Evolutionary conservation across 371 early-diverging fungal genomes (phyloP), one percentile per base, ranked within the genome.

Genomic region (Caulochytrium protostelioides): DNA sequence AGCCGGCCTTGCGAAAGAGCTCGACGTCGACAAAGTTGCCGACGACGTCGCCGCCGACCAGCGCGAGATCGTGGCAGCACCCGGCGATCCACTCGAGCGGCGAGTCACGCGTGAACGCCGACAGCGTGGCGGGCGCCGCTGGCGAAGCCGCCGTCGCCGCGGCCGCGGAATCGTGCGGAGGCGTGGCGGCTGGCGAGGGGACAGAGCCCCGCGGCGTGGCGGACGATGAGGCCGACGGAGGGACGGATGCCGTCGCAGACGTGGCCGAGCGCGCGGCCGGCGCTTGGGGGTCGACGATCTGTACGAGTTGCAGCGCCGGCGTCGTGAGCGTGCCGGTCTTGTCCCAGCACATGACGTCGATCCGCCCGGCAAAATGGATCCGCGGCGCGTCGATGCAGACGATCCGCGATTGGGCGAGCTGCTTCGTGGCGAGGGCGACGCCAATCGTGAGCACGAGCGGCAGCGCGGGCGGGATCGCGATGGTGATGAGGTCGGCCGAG

Each of bases 1-100:
- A n/a, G n/a, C n/a, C n/a, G n/a, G n/a, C n/a, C n/a, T n/a, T n/a
- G n/a, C n/a, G n/a, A n/a, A 89, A 83, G 79, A 86, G 78, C 54
- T 85, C 84, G 28, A 87, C 66, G 51, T 94, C 94, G 17, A 94
- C 75, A 35, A 81, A 81, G 54, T 94, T 87, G 4, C 90, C 90
- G 34, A 85, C 63, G 32, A 61, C 64, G 15, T 64, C 50, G 14
- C 50, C 62, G 18, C 59, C 69, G 20, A 85, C 62, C 13, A 57
- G 58, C 6, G 75, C 60, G 5, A 89, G 72, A 3, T 76, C 64
- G 50, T 92, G 89, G 47, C 89, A 87, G 6, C n/a, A n/a, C n/a
- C n/a, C n/a, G n/a, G n/a, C n/a, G n/a, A n/a, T n/a, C n/a, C n/a
- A n/a, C n/a, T n/a, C n/a, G n/a, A n/a, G n/a, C n/a, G n/a, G n/a